Percentiles rank a stretch among this genome's conserved stretches.
Evolutionary conservation across 2,329 filamentous ascomycete species (phyloP).

Genomic region (Nemania serpens): DNA sequence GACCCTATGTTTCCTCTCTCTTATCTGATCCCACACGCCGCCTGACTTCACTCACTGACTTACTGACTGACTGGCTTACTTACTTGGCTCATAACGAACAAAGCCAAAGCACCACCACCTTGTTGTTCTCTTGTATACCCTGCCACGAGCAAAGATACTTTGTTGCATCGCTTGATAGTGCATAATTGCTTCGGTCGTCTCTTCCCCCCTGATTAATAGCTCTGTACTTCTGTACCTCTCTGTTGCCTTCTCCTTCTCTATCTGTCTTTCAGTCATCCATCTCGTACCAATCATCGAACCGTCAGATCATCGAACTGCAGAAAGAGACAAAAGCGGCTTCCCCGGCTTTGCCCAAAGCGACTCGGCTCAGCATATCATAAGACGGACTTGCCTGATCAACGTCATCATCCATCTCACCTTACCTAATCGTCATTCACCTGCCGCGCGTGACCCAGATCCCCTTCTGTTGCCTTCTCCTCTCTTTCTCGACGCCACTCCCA

Average conservation of each 20-base stretch:
- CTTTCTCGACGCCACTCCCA: too few relatives aligned
- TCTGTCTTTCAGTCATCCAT: slow-evolving; percentile 27
- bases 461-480: slow-evolving; percentile 10
- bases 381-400: slow-evolving; percentile 22
- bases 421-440: slow-evolving; percentile 33
- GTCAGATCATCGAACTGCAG: background rate
- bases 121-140: background rate
- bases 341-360: slow-evolving; percentile 29
- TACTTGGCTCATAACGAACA: slow-evolving; percentile 14
- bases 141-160: background rate
- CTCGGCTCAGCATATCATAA: background rate
- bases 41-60: background rate
- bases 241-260: background rate
- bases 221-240: too few relatives aligned
- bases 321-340: slow-evolving; percentile 27
- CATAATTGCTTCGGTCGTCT: background rate
- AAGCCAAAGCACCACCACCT: background rate
- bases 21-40: background rate
- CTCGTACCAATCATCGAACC: background rate
- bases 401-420: slow-evolving; percentile 19
- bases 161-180: slow-evolving; percentile 34
- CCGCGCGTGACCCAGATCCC: slow-evolving; percentile 33
- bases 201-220: slow-evolving; percentile 6
- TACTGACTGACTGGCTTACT: too few relatives aligned
- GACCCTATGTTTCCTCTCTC: background rate